phyloP scores from a whole-genome alignment of 2,329 filamentous ascomycete genomes.

The Aspergillus quadrilineatus region DNA sequence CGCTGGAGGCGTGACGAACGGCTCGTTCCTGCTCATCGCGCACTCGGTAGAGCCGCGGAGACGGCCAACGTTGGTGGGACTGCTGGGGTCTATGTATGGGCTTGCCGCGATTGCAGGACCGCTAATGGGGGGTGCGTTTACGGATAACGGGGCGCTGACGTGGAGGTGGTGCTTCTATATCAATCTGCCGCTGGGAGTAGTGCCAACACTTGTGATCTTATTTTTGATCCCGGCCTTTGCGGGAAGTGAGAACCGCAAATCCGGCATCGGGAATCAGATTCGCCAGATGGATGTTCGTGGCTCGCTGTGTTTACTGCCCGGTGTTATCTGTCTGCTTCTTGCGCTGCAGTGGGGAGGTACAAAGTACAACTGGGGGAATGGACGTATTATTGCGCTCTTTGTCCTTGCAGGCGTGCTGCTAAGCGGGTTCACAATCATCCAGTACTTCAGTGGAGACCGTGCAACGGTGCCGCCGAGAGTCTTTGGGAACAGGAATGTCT shows the following conservation, averaged over 20 bases:
- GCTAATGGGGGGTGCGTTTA: slow-evolving; percentile 15
- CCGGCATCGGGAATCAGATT: not conserved
- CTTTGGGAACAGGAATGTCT: slow-evolving; percentile 9
- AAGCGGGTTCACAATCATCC: slow-evolving; percentile 1
- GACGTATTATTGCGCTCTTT: slow-evolving; percentile 12
- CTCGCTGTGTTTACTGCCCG: slow-evolving; percentile 2
- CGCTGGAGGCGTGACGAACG: not conserved
- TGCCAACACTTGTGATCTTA: not conserved
- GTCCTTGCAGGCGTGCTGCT: slow-evolving; percentile 8
- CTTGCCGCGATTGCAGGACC: slow-evolving; percentile 8
- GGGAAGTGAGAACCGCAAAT: not conserved
- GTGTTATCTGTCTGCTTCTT: slow-evolving; percentile 14
- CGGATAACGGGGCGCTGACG: slow-evolving; percentile 5
- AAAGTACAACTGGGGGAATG: slow-evolving; percentile 12
- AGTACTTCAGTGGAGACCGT: slow-evolving; percentile 1
- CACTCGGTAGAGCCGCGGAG: not conserved
- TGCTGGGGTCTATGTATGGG: slow-evolving; percentile 2
- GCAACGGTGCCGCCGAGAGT: slow-evolving; percentile 14
- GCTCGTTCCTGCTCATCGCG: not conserved
- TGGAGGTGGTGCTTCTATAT: slow-evolving; percentile 22
- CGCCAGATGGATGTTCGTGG: slow-evolving; percentile 10
- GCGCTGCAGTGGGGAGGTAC: slow-evolving; percentile 19
- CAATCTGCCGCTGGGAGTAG: slow-evolving; percentile 16
- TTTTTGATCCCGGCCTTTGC: slow-evolving; percentile 1
- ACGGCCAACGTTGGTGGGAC: slow-evolving; percentile 1